Base-by-base conservation (phyloP, 768 basidiomycete genomes). In the Tephrocybe sp. region DNA sequence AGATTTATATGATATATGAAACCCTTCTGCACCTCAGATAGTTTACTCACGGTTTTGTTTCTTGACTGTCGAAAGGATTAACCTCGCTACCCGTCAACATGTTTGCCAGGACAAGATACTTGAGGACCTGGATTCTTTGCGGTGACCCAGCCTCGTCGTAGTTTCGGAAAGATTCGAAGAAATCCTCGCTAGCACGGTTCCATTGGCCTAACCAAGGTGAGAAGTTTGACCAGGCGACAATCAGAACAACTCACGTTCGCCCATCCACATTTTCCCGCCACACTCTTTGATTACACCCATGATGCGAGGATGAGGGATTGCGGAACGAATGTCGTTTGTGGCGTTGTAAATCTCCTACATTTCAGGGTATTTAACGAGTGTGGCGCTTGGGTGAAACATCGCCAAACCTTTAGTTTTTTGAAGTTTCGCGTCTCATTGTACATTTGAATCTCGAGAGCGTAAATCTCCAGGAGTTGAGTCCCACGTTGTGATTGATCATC, bases 261-360 rank as follows among this genome's bases (percentile, higher is more conserved):
- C 93, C 97, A 99, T 98, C 95, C 97, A 98, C 97, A 99, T 99
- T 73, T 99, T 99, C 2, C 97, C 97, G 14, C 97, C 97, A 59
- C 96, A 98, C 69, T 99, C 97, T 65, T 95, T 92, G 72, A 99
- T 98, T 45, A 98, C 93, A 37, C 96, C 97, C 89, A 98, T 95
- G 63, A 98, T 98, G 25, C 93, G 83, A 9, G 97, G 97, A 72
- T 98, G 97, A 14, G 97, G 94, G 55, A 99, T 98, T 9, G 97
- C 97, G 7, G 93, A 94, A 20, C 92, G 88, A 45, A 99, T 91
- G 38, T 85, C 83, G 57, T 90, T 90, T 11, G 92, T 88, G 9
- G 96, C 94, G 58, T 97, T 95, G 72, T 99, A 99, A 48, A 98
- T 97, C 70, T 97, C 94, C 93, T 97, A 62, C 26, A 44, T 47